Percentiles rank a stretch among this genome's conserved stretches.
phyloP scores from a whole-genome alignment of 495 filamentous ascomycete genomes.

The Talaromyces liani region DNA sequence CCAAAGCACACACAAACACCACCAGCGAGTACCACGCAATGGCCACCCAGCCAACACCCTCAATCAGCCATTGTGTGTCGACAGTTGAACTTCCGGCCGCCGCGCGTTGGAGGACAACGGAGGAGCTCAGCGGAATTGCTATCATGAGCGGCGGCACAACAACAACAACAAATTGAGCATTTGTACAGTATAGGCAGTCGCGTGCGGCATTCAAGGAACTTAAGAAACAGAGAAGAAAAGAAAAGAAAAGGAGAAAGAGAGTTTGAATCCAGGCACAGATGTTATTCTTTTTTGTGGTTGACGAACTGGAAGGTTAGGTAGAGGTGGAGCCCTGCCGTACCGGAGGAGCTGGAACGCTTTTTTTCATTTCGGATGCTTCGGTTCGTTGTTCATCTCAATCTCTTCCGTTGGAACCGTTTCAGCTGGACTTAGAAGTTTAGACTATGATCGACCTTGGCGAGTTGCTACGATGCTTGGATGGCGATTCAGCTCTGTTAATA shows the following conservation, averaged over 20 bases:
- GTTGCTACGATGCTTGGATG: background rate
- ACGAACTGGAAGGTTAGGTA: background rate
- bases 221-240: background rate
- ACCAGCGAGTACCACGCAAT: conserved; percentile 55
- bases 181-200: background rate
- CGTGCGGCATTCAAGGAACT: too few species aligned
- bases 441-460: background rate
- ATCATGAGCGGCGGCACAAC: conserved; percentile 9
- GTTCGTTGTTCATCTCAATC: background rate
- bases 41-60: conserved; percentile 36
- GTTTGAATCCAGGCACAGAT: background rate
- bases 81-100: conserved; percentile 71
- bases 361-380: conserved; percentile 2
- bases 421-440: background rate
- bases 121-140: conserved; percentile 6
- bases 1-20: conserved; percentile 47
- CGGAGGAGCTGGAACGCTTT: background rate
- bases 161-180: background rate
- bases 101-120: conserved; percentile 7
- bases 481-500: background rate
- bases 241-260: background rate
- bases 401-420: background rate
- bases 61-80: conserved; percentile 47
- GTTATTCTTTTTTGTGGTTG: background rate
- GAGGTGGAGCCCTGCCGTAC: background rate